Evolutionary conservation across 306 rosid genomes (phyloP).

Genomic region (Vigna nakashimae): DNA sequence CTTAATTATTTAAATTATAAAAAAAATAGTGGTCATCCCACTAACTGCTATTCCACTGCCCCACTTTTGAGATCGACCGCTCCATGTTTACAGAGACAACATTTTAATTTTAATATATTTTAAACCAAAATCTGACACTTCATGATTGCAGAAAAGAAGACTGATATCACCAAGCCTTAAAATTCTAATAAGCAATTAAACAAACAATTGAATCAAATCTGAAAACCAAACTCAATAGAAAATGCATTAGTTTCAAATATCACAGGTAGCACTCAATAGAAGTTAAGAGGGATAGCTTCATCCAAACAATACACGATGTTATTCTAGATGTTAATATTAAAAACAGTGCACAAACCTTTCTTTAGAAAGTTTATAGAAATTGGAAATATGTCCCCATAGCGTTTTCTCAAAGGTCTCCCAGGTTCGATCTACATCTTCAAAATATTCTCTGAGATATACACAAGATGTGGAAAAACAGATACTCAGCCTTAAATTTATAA

Average conservation of each 20-base stretch:
- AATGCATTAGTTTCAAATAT: constrained; percentile 32
- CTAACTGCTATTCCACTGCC: neutral
- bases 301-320: constrained; percentile 32
- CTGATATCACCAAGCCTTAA: neutral
- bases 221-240: constrained; percentile 15
- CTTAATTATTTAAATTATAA: neutral
- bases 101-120: neutral
- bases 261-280: constrained; percentile 25
- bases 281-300: constrained; percentile 29
- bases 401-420: constrained; percentile 98
- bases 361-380: constrained; percentile 90
- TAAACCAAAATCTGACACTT: neutral
- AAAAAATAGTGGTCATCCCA: neutral
- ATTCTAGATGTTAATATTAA: constrained; percentile 33
- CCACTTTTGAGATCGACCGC: neutral
- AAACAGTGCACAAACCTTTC: constrained; percentile 73
- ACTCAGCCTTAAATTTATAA: constrained; percentile 11
- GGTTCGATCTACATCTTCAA: constrained; percentile 92
- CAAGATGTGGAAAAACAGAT: constrained; percentile 42
- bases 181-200: constrained; percentile 12
- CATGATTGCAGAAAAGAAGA: constrained; percentile 18
- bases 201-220: constrained; percentile 23
- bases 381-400: constrained; percentile 85
- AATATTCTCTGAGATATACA: constrained; percentile 72
- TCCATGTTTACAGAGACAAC: neutral